Evolutionary conservation across 148 eudicot genomes (phyloP).

Genomic region (Diospyros lotus): DNA sequence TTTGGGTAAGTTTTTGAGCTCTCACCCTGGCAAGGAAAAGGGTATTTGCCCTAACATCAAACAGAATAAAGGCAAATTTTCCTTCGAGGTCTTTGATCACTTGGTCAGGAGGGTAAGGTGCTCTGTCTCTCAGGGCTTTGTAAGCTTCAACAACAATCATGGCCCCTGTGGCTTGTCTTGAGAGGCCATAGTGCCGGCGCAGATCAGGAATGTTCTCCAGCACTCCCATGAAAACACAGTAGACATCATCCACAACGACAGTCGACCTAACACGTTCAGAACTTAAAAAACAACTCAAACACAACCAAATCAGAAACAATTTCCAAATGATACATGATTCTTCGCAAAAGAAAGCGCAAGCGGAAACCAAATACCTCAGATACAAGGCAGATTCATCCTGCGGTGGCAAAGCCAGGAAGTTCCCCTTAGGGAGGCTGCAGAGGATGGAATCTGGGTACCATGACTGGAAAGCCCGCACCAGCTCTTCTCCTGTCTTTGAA

Average conservation of each 20-base stretch:
- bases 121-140: conserved; percentile 25
- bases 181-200: conserved; percentile 17
- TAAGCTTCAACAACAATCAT: conserved; percentile 26
- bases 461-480: conserved; percentile 20
- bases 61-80: conserved; percentile 31
- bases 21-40: conserved; percentile 36
- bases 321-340: background rate
- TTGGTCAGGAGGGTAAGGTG: conserved; percentile 43
- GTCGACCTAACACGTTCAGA: conserved; percentile 13
- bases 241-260: conserved; percentile 29
- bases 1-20: background rate
- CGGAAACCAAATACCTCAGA: conserved; percentile 20
- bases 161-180: conserved; percentile 14
- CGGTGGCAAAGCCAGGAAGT: conserved; percentile 33
- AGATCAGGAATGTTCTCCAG: conserved; percentile 20
- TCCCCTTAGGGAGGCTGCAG: conserved; percentile 28
- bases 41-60: conserved; percentile 19
- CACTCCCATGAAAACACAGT: conserved; percentile 25
- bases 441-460: conserved; percentile 21
- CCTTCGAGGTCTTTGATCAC: conserved; percentile 34
- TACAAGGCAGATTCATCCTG: conserved; percentile 24
- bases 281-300: background rate
- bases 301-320: background rate
- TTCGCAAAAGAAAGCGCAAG: background rate
- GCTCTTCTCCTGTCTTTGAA: conserved; percentile 21